Percentiles rank a stretch among this genome's conserved stretches.
These are phyloP conservation scores for Bryoglossum gracile DNA, from an alignment of 495 filamentous ascomycete species.

Conservation along the genomic window DNA sequence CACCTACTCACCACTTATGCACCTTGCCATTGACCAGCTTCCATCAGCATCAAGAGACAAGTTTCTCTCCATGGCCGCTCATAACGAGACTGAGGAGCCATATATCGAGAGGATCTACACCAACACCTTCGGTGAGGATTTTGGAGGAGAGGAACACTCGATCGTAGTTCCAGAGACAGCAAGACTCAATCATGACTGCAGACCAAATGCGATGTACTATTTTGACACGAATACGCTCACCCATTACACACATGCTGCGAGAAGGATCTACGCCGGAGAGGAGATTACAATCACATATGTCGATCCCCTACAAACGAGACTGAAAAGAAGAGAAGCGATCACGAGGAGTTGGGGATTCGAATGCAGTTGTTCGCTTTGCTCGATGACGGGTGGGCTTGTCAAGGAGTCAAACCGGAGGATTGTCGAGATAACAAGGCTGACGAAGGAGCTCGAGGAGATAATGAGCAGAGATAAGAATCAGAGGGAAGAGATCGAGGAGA, in stretches of 20 bases:
- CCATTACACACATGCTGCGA: conserved; percentile 17
- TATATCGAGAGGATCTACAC: conserved; percentile 15
- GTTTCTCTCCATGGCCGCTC: conserved; percentile 13
- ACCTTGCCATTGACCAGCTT: conserved; percentile 9
- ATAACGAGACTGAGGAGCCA: conserved; percentile 9
- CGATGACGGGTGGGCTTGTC: background rate
- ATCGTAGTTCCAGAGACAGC: conserved; percentile 20
- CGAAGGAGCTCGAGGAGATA: background rate
- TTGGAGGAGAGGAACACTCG: conserved; percentile 16
- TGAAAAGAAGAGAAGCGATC: conserved; percentile 3
- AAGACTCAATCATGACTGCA: conserved; percentile 21
- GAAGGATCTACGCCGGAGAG: conserved; percentile 14
- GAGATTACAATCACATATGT: conserved; percentile 22
- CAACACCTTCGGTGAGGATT: conserved; percentile 18
- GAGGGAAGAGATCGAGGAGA: background rate
- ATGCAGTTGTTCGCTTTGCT: conserved; percentile 14
- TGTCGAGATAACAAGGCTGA: background rate
- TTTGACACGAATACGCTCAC: conserved; percentile 4
- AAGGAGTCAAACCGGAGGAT: conserved; percentile 7
- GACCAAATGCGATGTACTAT: conserved; percentile 21
- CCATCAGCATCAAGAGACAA: background rate
- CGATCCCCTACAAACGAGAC: conserved; percentile 10
- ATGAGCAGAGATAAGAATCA: background rate
- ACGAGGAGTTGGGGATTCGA: conserved; percentile 17
- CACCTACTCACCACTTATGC: conserved; percentile 1